Evolutionary conservation across 352 stramenopile genomes (phyloP), one percentile per base, ranked within the genome.

Genomic region (Globisporangium heterothallicum): DNA sequence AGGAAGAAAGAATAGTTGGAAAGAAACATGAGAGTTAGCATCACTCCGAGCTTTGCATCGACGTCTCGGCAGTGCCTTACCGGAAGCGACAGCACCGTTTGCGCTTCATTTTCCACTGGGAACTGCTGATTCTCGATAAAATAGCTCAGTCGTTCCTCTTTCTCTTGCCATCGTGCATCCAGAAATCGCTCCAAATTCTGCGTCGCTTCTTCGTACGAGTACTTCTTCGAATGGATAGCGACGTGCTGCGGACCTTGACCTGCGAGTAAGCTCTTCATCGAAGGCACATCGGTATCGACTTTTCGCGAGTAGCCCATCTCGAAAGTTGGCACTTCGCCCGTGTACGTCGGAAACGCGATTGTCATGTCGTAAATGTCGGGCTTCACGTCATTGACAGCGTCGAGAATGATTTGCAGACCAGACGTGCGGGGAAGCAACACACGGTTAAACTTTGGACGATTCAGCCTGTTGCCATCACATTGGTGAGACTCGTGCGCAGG

Each of bases 301-400:
- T 92, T 88, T 24, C 88, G 76, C 22, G 58, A 58, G 63, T 96
- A 97, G 19, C 88, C 87, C 84, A 96, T 95, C 9, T 91, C 84
- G 41, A 70, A 95, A 13, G 85, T 94, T 24, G 88, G 88, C 27
- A 92, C 80, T 70, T 92, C 82, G 30, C 83, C 80, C 27, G 80
- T 78, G 62, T 92, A 92, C n/a, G 66, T 77, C 26, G 83, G 80
- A 55, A 91, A 93, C 14, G 82, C 84, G 49, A 97, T 79, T 26
- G 92, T 98, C 10, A 97, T 66, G 71, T 98, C 93, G 59, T 97
- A 98, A 36, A 98, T 92, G 55, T 97, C 83, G 10, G 84, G 81
- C 53, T 89, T 87, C 6, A 79, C 87, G 41, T 94, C 80, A 2
- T 71, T 63, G 30, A 97, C 72, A 4, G 83, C 88, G 51, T 97